Base-by-base conservation (phyloP, 1,139 yeast species). In the Keqinozyma sinolaborantium region DNA sequence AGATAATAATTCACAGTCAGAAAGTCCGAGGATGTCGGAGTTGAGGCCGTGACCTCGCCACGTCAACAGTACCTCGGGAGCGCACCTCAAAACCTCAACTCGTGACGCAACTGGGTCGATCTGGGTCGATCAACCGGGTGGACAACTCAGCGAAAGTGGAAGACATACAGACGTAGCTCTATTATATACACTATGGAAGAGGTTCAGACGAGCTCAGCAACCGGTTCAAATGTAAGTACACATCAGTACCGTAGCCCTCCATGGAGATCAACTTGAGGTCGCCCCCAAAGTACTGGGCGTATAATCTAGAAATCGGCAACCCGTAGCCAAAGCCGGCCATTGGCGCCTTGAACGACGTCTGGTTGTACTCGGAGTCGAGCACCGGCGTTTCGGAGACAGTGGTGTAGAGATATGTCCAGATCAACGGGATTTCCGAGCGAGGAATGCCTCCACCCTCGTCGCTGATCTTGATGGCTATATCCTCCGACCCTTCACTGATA, bases 361-460 rank as follows among this genome's bases (percentile, higher is more conserved):
- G 73, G 39, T 58, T 64, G 38, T 58, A 58, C 36, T 77, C 83
- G 0, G 79, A 73, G 36, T 83, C 90, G 33, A 83, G 60, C 15
- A 68, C 72, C 2, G 92, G 92, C 7, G 85, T 77, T 39, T 79
- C 75, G 47, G 79, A 77, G 31, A 90, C 95, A 0, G 96, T 85
- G 4, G 96, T 87, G 58, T 87, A 87, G 56, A 88, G 72, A 53
- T 87, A 87, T 0, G 95, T 86, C 96, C 95, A 87, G 29, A 87
- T 85, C 40, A 84, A 68, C 2, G 95, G 95, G 15, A 85, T 75
- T 35, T 85, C 92, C 39, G 87, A 73, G 39, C 95, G 70, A 3
- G 95, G 85, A 39, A 88, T 86, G 18, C 96, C 96, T 25, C 96
- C 97, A 29, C 96, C 97, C 61, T 87, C 95, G 53, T 87, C 97